Evolutionary conservation across 2,329 filamentous ascomycete species (phyloP).

Genomic region (Byssoonygena ceratinophila): DNA sequence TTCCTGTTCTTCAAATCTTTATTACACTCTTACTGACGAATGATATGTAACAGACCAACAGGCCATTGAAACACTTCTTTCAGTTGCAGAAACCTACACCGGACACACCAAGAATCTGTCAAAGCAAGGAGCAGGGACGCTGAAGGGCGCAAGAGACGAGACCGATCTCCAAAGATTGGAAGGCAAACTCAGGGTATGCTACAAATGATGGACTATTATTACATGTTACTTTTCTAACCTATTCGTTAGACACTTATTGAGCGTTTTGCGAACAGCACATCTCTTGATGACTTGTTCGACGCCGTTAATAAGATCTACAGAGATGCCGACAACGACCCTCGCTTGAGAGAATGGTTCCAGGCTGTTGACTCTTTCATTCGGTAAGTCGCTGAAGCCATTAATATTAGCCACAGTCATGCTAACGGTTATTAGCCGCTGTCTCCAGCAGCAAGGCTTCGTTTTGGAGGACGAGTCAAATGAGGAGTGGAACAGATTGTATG

Average conservation of each 20-base stretch:
- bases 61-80: slow-evolving; percentile 78
- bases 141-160: slow-evolving; percentile 60
- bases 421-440: slow-evolving; percentile 48
- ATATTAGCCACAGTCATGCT: background rate
- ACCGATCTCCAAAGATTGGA: slow-evolving; percentile 59
- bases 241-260: slow-evolving; percentile 65
- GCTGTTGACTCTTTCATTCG: slow-evolving; percentile 62
- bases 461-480: slow-evolving; percentile 67
- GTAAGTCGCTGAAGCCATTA: slow-evolving; percentile 18
- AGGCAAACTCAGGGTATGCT: slow-evolving; percentile 60
- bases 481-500: slow-evolving; percentile 76
- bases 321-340: slow-evolving; percentile 74
- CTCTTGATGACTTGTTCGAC: slow-evolving; percentile 72
- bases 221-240: slow-evolving; percentile 41
- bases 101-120: slow-evolving; percentile 59
- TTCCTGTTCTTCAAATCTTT: background rate
- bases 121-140: slow-evolving; percentile 53
- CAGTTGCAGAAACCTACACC: slow-evolving; percentile 74
- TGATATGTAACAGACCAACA: slow-evolving; percentile 51
- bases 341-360: slow-evolving; percentile 85
- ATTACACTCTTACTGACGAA: slow-evolving; percentile 5
- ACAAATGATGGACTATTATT: slow-evolving; percentile 29
- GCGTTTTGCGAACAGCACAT: slow-evolving; percentile 91
- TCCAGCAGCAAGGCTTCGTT: slow-evolving; percentile 85
- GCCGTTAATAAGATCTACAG: slow-evolving; percentile 76